Base-by-base conservation (phyloP, 352 stramenopile genomes). In the Globisporangium takayamanum region DNA sequence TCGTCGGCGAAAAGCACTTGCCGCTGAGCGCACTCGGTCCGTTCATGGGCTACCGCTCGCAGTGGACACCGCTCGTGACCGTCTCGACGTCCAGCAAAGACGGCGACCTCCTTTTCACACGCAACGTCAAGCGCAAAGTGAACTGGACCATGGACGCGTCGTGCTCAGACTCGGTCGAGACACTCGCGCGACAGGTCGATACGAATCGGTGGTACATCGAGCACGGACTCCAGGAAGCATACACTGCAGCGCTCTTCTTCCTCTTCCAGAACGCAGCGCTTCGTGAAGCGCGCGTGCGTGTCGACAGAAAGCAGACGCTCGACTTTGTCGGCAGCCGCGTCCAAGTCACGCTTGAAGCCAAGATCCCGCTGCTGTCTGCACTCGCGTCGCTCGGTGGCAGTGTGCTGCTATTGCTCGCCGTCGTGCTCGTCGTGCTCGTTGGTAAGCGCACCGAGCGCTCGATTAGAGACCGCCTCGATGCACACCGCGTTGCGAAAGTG, bases 211-310 rank as follows among this genome's bases (percentile, higher is more conserved):
- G 66, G 63, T 69, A 73, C 58, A 83, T 83, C 55, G 63, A 74
- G 25, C 62, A 48, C 25, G 72, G 74, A 1, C 28, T 84, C 18
- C 76, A 87, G 45, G 72, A 78, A 20, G 63, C 68, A 16, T 87
- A 84, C 63, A 82, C 76, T 0, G 60, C 72, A 0, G 74, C 64
- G 8, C 57, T 84, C 20, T 83, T 79, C 58, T 79, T 84, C 58
- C 62, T 84, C 4, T 82, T 87, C 53, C 76, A 87, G 60, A 73
- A 83, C 45, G 74, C 67, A 2, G 73, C 68, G 5, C 44, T 80
- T 28, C 67, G 66, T 14, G 62, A 78, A 33, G 60, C 67, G 49
- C 57, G 30, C 14, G 16, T 46, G 26, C 62, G 58, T 22, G 53
- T 52, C 26, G 63, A 69, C 60, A 61, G 64, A 48, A 57, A 46